Conservation (phyloP, 495 filamentous ascomycete genomes). For the Stereocaulon alpinum region DNA sequence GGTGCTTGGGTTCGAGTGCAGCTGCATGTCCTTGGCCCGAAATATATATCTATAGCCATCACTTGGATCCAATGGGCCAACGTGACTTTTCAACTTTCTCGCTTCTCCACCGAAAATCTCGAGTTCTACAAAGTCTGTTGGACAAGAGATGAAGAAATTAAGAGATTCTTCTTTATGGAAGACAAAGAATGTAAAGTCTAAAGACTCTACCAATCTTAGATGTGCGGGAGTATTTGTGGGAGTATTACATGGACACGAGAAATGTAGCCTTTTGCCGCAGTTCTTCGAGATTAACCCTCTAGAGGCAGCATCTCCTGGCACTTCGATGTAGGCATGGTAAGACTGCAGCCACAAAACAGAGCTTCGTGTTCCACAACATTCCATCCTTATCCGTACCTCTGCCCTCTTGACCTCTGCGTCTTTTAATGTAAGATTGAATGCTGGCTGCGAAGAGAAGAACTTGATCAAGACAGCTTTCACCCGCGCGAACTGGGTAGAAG, state of each 20-base stretch:
- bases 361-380: no score
- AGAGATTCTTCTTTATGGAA: neutral
- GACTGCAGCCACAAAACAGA: neutral
- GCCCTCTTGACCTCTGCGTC: neutral
- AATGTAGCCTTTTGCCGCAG: no score
- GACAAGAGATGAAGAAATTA: neutral
- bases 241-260: no score
- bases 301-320: neutral
- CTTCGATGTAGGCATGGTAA: neutral
- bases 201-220: neutral
- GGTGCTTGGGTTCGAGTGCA: no score
- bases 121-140: no score
- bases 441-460: neutral
- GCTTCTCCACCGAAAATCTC: no score
- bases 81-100: no score
- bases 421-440: neutral
- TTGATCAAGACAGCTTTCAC: neutral
- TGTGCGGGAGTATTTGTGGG: neutral
- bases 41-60: no score
- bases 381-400: neutral
- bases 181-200: neutral
- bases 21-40: no score
- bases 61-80: no score
- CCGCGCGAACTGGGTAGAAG: neutral
- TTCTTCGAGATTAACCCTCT: no score